Evolutionary conservation across 441 rosid genomes (phyloP), one percentile per base, ranked within the genome.

Genomic region (Erysimum pusillum): DNA sequence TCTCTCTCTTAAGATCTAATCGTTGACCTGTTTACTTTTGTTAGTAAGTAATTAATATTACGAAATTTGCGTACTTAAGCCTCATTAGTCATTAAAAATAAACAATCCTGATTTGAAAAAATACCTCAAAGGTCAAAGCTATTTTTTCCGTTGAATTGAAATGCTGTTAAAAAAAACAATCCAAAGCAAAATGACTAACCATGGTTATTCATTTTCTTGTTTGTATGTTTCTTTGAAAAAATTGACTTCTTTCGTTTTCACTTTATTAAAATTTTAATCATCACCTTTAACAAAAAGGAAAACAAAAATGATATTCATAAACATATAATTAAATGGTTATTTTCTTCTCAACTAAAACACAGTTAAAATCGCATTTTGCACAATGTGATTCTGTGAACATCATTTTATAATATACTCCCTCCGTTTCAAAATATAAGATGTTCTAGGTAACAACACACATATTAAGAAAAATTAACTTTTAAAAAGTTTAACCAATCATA

Each of bases 1-100:
- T 28, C 67, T 36, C n/a, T n/a, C n/a, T n/a, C n/a, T n/a, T 6
- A 15, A 71, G 9, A 51, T 63, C 63, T 73, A 44, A 18, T 64
- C 54, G 28, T 20, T 31, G 41, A 28, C 7, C 14, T 20, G 61
- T 72, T 25, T 52, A 39, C 45, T 7, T 52, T 52, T 36, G 41
- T 61, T 51, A 73, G 69, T 41, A 7, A 7, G 3, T 49, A 25
- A 36, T n/a, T 28, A 53, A 3, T 25, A 25, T 1, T 25, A 54
- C 25, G 5, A 17, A 48, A 0, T 53, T 2, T 6, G 18, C n/a
- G 9, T 46, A 7, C 2, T 54, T 13, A 31, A 56, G 6, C 36
- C 60, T 54, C 4, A 13, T 54, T 54, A 6, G n/a, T n/a, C n/a
- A n/a, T n/a, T n/a, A n/a, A 14, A 44, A 14, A 12, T 14, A 0